A percentile compares a stretch with the other conserved stretches of the same genome.
Evolutionary conservation across 106 monocot genomes (phyloP).

Genomic region (Acorus calamus): DNA sequence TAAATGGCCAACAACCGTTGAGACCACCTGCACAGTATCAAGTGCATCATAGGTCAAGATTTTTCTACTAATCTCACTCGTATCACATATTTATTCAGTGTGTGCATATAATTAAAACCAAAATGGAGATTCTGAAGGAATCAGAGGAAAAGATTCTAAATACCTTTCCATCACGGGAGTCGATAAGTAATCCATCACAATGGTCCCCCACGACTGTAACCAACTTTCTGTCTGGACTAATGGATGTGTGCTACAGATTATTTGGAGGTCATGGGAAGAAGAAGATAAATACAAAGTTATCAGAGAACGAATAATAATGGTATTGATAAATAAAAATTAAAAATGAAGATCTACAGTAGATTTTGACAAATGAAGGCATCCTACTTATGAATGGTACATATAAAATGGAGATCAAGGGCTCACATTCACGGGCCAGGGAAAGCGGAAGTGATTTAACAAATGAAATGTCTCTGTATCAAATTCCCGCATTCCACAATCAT

Average conservation of each 20-base stretch:
- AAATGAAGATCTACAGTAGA: neutral
- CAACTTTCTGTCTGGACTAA: conserved; percentile 62
- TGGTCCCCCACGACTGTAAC: conserved; percentile 62
- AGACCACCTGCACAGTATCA: conserved; percentile 5
- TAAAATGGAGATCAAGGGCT: conserved; percentile 6
- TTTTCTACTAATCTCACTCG: no score
- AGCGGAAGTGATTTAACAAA: conserved; percentile 55
- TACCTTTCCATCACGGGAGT: conserved; percentile 69
- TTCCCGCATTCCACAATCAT: conserved; percentile 49
- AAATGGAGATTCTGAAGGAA: neutral
- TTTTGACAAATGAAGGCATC: neutral
- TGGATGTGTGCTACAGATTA: conserved; percentile 43
- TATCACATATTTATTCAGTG: neutral
- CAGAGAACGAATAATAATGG: neutral
- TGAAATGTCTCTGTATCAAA: conserved; percentile 61
- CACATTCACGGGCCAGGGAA: conserved; percentile 78
- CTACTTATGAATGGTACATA: neutral
- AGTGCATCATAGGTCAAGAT: neutral
- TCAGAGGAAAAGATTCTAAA: neutral
- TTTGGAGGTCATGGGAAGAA: neutral
- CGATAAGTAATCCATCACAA: conserved; percentile 49
- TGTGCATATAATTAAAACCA: neutral
- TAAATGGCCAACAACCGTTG: conserved; percentile 32
- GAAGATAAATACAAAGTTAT: neutral
- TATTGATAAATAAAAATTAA: neutral